Conservation (phyloP, 1,284 basidiomycete species). For the Rhodotorula sp. region DNA sequence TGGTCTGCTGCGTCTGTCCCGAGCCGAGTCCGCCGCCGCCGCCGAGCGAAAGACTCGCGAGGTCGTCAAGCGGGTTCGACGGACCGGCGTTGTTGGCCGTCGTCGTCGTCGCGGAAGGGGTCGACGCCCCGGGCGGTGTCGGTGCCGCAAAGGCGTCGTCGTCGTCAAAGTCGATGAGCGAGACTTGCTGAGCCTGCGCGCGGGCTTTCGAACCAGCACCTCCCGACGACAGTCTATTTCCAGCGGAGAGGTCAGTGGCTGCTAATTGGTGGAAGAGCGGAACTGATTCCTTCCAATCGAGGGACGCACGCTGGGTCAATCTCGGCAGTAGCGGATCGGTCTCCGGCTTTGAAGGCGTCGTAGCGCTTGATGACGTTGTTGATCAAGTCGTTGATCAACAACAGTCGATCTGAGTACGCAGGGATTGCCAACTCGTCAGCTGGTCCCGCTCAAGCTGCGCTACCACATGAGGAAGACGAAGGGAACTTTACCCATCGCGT, state of each 20-base stretch:
- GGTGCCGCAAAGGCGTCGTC: constrained; percentile 38
- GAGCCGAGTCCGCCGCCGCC: background rate
- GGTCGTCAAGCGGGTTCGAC: constrained; percentile 39
- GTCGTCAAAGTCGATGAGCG: constrained; percentile 46
- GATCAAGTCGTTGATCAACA: constrained; percentile 96
- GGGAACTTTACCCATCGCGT: constrained; percentile 68
- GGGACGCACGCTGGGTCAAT: constrained; percentile 49
- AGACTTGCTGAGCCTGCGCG: constrained; percentile 39
- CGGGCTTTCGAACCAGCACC: constrained; percentile 26
- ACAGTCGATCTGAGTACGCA: constrained; percentile 67
- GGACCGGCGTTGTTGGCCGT: background rate
- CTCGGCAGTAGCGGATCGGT: constrained; percentile 66
- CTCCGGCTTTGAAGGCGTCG: constrained; percentile 86
- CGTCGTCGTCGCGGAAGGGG: background rate
- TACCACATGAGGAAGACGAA: constrained; percentile 4
- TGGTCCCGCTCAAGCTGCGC: too few relatives aligned
- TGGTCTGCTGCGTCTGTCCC: background rate
- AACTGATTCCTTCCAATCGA: background rate
- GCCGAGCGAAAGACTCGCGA: constrained; percentile 36
- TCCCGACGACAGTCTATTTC: background rate
- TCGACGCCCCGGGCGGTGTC: background rate
- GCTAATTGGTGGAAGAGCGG: background rate
- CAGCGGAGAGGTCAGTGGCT: background rate
- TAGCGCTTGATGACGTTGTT: constrained; percentile 87
- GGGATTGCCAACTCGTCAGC: too few relatives aligned